phyloP scores from a whole-genome alignment of 768 basidiomycete genomes.

The Rhodocollybia butyracea region DNA sequence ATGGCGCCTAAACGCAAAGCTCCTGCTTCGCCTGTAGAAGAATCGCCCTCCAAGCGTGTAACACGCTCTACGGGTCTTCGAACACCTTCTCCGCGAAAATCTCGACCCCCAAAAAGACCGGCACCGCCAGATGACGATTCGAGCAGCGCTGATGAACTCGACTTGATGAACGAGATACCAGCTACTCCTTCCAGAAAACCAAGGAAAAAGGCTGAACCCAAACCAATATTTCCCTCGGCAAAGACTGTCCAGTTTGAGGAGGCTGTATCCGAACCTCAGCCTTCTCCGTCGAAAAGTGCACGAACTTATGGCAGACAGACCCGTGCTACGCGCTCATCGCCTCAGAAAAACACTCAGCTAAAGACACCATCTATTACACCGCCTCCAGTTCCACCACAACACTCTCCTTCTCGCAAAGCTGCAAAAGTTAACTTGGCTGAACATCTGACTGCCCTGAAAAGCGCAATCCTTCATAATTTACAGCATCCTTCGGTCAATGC shows the following conservation, averaged over 20 bases:
- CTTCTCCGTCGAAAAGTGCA: constrained; percentile 1
- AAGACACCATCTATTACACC: constrained; percentile 3
- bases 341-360: background rate
- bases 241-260: background rate
- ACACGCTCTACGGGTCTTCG: constrained; percentile 18
- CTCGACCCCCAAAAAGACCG: constrained; percentile 1
- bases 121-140: background rate
- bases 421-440: constrained; percentile 26
- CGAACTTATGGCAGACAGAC: background rate
- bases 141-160: constrained; percentile 6
- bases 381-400: background rate
- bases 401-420: background rate
- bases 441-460: constrained; percentile 55
- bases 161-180: background rate
- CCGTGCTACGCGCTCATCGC: background rate
- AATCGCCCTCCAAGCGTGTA: constrained; percentile 30
- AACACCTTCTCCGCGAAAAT: background rate
- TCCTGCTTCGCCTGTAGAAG: constrained; percentile 14
- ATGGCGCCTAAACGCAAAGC: constrained; percentile 49
- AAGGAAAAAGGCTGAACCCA: background rate
- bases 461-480: constrained; percentile 47
- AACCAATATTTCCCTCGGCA: background rate
- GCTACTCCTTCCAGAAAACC: background rate
- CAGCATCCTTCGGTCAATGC: constrained; percentile 25
- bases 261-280: background rate